phyloP scores from a whole-genome alignment of 1,284 basidiomycete species.

The Puccinia triticina region DNA sequence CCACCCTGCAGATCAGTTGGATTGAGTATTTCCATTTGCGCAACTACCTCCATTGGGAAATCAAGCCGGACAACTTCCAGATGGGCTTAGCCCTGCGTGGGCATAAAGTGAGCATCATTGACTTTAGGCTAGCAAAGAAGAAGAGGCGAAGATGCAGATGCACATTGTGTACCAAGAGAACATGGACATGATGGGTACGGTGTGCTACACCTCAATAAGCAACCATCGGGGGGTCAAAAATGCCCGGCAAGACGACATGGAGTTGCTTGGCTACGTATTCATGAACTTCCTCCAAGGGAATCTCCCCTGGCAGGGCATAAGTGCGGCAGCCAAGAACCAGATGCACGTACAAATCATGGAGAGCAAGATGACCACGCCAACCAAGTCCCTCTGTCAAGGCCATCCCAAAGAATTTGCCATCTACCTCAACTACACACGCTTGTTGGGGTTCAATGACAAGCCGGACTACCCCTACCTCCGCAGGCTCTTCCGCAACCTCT shows the following conservation, averaged over 20 bases:
- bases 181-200: slow-evolving; percentile 98
- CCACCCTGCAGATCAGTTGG: too few species aligned
- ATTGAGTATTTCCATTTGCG: slow-evolving; percentile 96
- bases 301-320: slow-evolving; percentile 35
- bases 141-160: slow-evolving; percentile 99
- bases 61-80: slow-evolving; percentile 99
- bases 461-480: slow-evolving; percentile 52
- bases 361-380: slow-evolving; percentile 3
- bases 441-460: slow-evolving; percentile 48
- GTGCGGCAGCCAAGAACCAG: slow-evolving; percentile 12
- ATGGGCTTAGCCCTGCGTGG: slow-evolving; percentile 99
- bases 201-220: slow-evolving; percentile 99
- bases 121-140: slow-evolving; percentile 99
- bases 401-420: slow-evolving; percentile 36
- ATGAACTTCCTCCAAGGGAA: slow-evolving; percentile 34
- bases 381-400: slow-evolving; percentile 22
- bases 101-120: slow-evolving; percentile 98
- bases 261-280: slow-evolving; percentile 86
- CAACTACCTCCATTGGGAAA: slow-evolving; percentile 99
- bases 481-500: slow-evolving; percentile 48
- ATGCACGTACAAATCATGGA: slow-evolving; percentile 23
- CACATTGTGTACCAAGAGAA: slow-evolving; percentile 99
- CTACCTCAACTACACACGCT: slow-evolving; percentile 49
- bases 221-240: slow-evolving; percentile 97
- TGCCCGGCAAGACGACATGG: slow-evolving; percentile 91